A percentile compares a stretch with the other conserved stretches of the same genome.
Conservation (phyloP, 2,329 filamentous ascomycete genomes). For the Nectriaceae sp. region DNA sequence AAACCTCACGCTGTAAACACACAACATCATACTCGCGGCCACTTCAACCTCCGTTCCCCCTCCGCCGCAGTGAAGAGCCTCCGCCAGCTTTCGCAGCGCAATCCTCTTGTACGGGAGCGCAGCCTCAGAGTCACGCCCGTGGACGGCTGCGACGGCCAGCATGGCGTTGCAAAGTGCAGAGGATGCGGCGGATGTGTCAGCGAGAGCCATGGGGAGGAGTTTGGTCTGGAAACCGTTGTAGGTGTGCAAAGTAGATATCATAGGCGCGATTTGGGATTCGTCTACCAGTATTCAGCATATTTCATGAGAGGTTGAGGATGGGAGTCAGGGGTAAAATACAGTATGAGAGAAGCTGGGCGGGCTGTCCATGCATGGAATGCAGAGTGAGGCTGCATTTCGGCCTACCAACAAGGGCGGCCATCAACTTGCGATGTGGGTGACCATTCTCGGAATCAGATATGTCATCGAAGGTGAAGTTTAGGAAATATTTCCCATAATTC, state of each 20-base stretch:
- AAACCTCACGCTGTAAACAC: constrained; percentile 47
- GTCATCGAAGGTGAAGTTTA: constrained; percentile 42
- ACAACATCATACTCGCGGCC: constrained; percentile 51
- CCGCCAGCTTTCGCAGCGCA: constrained; percentile 41
- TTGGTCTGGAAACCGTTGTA: constrained; percentile 49
- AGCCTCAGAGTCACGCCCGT: constrained; percentile 39
- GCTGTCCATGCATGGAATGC: constrained; percentile 11
- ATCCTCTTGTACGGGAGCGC: constrained; percentile 45
- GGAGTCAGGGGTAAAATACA: constrained; percentile 11
- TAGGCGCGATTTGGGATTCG: constrained; percentile 39
- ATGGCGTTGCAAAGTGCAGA: constrained; percentile 45
- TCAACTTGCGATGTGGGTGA: neutral
- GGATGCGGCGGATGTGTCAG: constrained; percentile 34
- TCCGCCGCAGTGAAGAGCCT: constrained; percentile 30
- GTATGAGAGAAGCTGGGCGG: constrained; percentile 20
- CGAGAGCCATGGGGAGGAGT: constrained; percentile 48
- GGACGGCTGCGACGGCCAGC: constrained; percentile 46
- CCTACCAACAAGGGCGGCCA: neutral
- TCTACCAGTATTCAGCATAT: constrained; percentile 30
- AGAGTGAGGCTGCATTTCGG: constrained; percentile 11
- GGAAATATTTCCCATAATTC: constrained; percentile 39
- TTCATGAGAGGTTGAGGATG: neutral
- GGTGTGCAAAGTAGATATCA: constrained; percentile 49
- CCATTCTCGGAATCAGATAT: constrained; percentile 15
- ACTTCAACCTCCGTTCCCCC: constrained; percentile 12